phyloP scores from a whole-genome alignment of 2,329 filamentous ascomycete genomes.

The Curvularia lunata region DNA sequence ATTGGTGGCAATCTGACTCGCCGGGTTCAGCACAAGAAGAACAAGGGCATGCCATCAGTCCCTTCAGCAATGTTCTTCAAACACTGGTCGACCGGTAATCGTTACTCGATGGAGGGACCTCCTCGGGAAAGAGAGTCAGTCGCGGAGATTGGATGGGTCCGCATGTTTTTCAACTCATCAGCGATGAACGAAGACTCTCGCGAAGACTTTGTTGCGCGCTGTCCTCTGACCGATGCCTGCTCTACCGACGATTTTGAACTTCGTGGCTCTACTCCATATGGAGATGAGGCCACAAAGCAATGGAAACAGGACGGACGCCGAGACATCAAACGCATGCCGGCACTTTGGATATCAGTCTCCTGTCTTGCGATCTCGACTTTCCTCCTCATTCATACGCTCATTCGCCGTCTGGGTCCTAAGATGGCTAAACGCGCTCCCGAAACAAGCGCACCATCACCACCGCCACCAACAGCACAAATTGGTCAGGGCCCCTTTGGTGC shows the following conservation, averaged over 20 bases:
- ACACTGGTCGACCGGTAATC: slow-evolving; percentile 58
- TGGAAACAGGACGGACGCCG: slow-evolving; percentile 41
- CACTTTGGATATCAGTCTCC: slow-evolving; percentile 42
- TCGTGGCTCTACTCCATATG: slow-evolving; percentile 41
- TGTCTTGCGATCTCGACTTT: slow-evolving; percentile 39
- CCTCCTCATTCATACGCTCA: slow-evolving; percentile 40
- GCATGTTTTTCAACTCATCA: slow-evolving; percentile 60
- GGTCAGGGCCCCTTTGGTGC: slow-evolving; percentile 13
- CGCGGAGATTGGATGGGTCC: slow-evolving; percentile 55
- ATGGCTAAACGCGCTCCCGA: slow-evolving; percentile 8
- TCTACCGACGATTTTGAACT: slow-evolving; percentile 45
- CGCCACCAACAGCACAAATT: background rate
- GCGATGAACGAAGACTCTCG: slow-evolving; percentile 36
- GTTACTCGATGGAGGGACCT: slow-evolving; percentile 55
- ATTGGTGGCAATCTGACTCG: slow-evolving; percentile 49
- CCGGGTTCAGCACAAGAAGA: slow-evolving; percentile 42
- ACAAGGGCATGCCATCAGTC: slow-evolving; percentile 48
- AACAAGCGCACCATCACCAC: background rate
- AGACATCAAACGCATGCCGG: slow-evolving; percentile 36
- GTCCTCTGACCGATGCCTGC: slow-evolving; percentile 36
- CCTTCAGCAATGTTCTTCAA: slow-evolving; percentile 54
- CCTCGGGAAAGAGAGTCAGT: slow-evolving; percentile 45
- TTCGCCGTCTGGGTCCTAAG: slow-evolving; percentile 29
- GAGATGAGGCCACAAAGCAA: slow-evolving; percentile 27
- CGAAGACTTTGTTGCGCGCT: slow-evolving; percentile 12